Evolutionary conservation across 495 filamentous ascomycete genomes (phyloP).

Genomic region (Penicillium riverlandense): DNA sequence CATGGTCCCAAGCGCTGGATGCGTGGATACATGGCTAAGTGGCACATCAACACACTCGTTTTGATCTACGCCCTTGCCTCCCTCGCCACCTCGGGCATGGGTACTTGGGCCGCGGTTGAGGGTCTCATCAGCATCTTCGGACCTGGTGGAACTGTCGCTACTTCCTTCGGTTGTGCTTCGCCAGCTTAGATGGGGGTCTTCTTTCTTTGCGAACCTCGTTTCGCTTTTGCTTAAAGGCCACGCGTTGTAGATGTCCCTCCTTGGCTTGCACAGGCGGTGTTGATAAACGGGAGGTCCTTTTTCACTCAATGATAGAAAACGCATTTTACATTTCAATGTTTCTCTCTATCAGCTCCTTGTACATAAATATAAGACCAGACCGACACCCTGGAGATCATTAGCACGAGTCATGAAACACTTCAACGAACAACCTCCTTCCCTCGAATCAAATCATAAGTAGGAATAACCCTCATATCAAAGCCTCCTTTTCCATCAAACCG

Average conservation of each 20-base stretch:
- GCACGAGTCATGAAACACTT: neutral
- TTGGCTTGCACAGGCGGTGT: too few relatives aligned
- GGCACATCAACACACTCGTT: slow-evolving; percentile 15
- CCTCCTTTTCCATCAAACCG: slow-evolving; percentile 22
- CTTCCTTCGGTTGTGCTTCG: slow-evolving; percentile 1
- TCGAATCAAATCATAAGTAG: slow-evolving; percentile 31
- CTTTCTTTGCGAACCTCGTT: too few relatives aligned
- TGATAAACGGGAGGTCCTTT: too few relatives aligned
- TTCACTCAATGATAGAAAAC: too few relatives aligned
- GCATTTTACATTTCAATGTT: too few relatives aligned
- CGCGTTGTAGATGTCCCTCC: too few relatives aligned
- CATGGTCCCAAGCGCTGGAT: slow-evolving; percentile 30
- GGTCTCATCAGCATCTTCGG: slow-evolving; percentile 23
- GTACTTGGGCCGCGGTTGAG: slow-evolving; percentile 24
- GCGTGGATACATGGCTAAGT: slow-evolving; percentile 19
- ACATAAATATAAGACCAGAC: too few relatives aligned
- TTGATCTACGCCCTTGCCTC: slow-evolving; percentile 17
- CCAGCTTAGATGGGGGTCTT: too few relatives aligned
- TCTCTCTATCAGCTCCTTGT: too few relatives aligned
- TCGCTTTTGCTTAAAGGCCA: too few relatives aligned
- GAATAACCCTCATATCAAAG: slow-evolving; percentile 16
- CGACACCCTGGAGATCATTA: slow-evolving; percentile 30
- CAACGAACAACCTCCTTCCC: slow-evolving; percentile 17
- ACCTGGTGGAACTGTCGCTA: slow-evolving; percentile 6
- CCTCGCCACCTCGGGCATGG: slow-evolving; percentile 21